Conservation (phyloP, 2,329 filamentous ascomycete species). For the Alternaria brassicae region DNA sequence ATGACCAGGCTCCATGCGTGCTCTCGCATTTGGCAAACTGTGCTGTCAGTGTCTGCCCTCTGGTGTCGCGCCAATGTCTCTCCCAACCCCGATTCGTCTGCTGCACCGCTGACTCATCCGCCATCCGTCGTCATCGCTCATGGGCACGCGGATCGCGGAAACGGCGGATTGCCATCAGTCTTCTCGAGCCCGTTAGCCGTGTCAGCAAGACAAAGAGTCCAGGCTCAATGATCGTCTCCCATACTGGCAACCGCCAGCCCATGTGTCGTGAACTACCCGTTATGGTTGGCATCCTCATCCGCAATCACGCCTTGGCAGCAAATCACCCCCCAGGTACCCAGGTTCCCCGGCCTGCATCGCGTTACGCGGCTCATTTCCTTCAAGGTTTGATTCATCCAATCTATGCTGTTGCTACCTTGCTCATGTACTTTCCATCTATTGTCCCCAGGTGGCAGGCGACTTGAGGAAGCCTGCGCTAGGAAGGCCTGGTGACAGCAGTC, state of each 20-base stretch:
- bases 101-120: conserved; percentile 25
- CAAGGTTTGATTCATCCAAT: conserved; percentile 24
- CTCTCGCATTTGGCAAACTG: conserved; percentile 24
- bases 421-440: conserved; percentile 21
- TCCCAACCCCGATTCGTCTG: conserved; percentile 22
- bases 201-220: conserved; percentile 1
- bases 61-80: conserved; percentile 24
- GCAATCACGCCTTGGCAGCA: background rate
- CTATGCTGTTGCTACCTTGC: conserved; percentile 15
- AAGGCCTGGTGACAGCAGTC: conserved; percentile 30
- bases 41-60: conserved; percentile 32
- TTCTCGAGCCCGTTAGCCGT: conserved; percentile 16
- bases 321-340: background rate
- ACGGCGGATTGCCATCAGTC: conserved; percentile 17
- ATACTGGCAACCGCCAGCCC: conserved; percentile 9
- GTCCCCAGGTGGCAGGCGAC: conserved; percentile 14
- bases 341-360: background rate
- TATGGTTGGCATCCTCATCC: conserved; percentile 9
- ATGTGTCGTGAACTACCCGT: conserved; percentile 14
- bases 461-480: conserved; percentile 28
- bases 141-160: conserved; percentile 14
- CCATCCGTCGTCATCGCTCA: conserved; percentile 27
- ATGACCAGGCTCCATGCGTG: conserved; percentile 31
- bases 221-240: conserved; percentile 15
- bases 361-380: conserved; percentile 10